A percentile compares a stretch with the other conserved stretches of the same genome.
Evolutionary conservation across 305 asterid species (phyloP).

Genomic region (Solanum aculeatissimum): DNA sequence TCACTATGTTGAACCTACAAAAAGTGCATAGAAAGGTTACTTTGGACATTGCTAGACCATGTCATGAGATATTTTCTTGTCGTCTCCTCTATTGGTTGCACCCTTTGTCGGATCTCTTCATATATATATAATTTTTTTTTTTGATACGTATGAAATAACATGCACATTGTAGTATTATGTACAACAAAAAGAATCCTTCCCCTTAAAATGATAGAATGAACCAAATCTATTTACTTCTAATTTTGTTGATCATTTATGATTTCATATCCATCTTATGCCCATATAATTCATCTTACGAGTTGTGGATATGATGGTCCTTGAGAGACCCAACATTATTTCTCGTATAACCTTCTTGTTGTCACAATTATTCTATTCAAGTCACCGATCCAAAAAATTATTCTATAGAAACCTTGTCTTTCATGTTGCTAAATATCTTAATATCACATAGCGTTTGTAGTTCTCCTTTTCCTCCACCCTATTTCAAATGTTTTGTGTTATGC

Average conservation of each 20-base stretch:
- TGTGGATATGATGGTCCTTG: neutral
- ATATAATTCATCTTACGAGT: neutral
- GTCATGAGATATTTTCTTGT: neutral
- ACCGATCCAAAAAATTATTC: neutral
- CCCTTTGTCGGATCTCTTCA: neutral
- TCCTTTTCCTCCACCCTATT: neutral
- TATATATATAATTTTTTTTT: neutral
- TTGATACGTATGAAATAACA: neutral
- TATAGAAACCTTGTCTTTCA: neutral
- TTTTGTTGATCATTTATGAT: neutral
- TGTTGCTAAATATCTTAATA: neutral
- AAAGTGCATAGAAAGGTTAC: neutral
- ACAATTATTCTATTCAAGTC: neutral
- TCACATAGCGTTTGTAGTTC: neutral
- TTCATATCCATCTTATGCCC: neutral
- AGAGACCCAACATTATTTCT: neutral
- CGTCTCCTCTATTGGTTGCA: neutral
- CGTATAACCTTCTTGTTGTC: neutral
- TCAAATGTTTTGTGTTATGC: neutral
- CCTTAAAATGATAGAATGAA: neutral
- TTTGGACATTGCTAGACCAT: neutral
- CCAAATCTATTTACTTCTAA: neutral
- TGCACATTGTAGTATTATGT: neutral
- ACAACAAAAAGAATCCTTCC: neutral
- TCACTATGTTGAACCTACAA: neutral